Evolutionary conservation across 225 moss, liverwort and hornwort genomes (phyloP), one percentile per base, ranked within the genome.

Genomic region (Climacium dendroides): DNA sequence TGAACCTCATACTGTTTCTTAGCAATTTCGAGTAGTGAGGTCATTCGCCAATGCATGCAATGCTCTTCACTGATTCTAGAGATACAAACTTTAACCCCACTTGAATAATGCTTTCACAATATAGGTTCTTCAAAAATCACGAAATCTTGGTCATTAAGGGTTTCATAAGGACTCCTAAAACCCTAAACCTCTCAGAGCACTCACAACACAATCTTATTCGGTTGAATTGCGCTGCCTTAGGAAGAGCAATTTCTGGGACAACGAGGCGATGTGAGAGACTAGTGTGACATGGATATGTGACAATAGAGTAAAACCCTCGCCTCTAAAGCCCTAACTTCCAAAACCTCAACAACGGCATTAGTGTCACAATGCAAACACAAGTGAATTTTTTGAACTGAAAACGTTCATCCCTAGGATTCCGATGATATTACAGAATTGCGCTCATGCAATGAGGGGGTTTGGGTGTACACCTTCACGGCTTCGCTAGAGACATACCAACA

Each of bases 151-250:
- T 37, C 48, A 74, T 50, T 50, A 18, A 50, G 28, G 55, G 37
- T 13, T 60, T 50, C 48, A 26, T 74, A 43, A 78, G n/a, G 29
- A 25, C 39, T 47, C 37, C 86, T 87, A 89, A 85, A 93, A 91
- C 81, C 90, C 78, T 93, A 89, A 90, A 91, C 81, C 89, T 84
- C 76, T 52, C 48, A 18, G 73, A 20, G 41, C 30, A 77, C 63
- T 55, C 76, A 78, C 37, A 43, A 81, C 45, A 54, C 26, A 53
- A 75, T 43, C 45, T 52, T 74, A 10, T 28, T 72, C 24, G 50
- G 30, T 85, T 39, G 52, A 75, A 54, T 24, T 41, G 25, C 25
- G 30, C 30, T 85, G 65, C 28, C n/a, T 60, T 19, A 8, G 48
- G 48, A 74, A 60, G 60, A 48, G 47, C 15, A 74, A 48, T 60